Evolutionary conservation across 495 filamentous ascomycete genomes (phyloP).

Genomic region (Sordaria brevicollis): DNA sequence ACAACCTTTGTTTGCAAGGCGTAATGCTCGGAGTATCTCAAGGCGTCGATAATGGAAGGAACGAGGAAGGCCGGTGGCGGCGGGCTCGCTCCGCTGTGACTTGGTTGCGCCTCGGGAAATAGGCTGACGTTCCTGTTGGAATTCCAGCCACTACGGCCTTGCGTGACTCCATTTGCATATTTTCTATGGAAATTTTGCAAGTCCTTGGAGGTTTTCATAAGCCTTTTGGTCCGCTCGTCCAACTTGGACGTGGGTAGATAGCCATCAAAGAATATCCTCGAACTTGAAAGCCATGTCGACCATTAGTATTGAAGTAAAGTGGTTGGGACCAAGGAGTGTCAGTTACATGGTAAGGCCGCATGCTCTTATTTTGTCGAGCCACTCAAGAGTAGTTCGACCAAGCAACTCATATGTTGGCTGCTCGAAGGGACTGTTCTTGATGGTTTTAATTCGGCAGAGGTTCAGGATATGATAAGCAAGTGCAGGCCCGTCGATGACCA

Average conservation of each 20-base stretch:
- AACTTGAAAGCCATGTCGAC: slow-evolving; percentile 20
- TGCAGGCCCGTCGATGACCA: slow-evolving; percentile 68
- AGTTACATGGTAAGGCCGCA: slow-evolving; percentile 48
- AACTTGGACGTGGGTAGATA: slow-evolving; percentile 44
- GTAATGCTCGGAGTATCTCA: slow-evolving; percentile 36
- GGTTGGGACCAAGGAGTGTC: slow-evolving; percentile 1
- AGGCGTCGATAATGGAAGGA: slow-evolving; percentile 53
- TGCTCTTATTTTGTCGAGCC: slow-evolving; percentile 43
- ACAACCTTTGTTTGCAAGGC: slow-evolving; percentile 43
- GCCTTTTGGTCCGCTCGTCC: slow-evolving; percentile 18
- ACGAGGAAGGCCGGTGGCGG: slow-evolving; percentile 58
- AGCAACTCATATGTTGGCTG: slow-evolving; percentile 54
- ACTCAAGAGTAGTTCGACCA: slow-evolving; percentile 47
- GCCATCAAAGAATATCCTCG: slow-evolving; percentile 69
- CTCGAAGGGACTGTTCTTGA: slow-evolving; percentile 28
- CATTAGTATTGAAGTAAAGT: not conserved
- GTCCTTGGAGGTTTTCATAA: slow-evolving; percentile 10
- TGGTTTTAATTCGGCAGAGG: slow-evolving; percentile 35
- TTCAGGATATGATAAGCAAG: slow-evolving; percentile 62
- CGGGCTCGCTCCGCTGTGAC: slow-evolving; percentile 12
- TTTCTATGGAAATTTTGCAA: slow-evolving; percentile 15
- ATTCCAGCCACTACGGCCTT: not conserved
- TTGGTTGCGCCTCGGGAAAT: slow-evolving; percentile 13
- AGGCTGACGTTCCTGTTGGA: slow-evolving; percentile 1
- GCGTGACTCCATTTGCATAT: slow-evolving; percentile 7